phyloP scores from a whole-genome alignment of 2,329 filamentous ascomycete species.

The Fusarium euwallaceae region DNA sequence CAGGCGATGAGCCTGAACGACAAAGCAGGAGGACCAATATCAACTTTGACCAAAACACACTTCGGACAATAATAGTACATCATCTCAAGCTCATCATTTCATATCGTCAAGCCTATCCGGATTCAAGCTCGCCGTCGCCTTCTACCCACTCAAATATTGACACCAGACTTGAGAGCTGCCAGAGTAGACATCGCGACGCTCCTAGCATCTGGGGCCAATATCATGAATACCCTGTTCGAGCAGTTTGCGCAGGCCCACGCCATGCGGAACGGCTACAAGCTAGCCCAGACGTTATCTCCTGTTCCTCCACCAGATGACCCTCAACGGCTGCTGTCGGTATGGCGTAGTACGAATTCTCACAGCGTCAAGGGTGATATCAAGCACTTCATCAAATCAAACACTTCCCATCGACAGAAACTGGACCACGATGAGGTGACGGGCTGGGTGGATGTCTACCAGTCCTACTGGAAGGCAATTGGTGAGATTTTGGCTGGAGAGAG shows the following conservation, averaged over 20 bases:
- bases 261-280: conserved; percentile 74
- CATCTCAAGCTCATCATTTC: not conserved
- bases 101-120: not conserved
- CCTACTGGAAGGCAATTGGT: conserved; percentile 86
- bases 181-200: conserved; percentile 10
- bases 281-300: conserved; percentile 83
- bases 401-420: conserved; percentile 65
- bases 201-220: conserved; percentile 31
- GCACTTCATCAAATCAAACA: conserved; percentile 76
- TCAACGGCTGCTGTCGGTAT: conserved; percentile 76
- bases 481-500: conserved; percentile 73
- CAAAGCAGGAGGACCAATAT: conserved; percentile 19
- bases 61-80: conserved; percentile 6
- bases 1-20: conserved; percentile 31
- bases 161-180: not conserved
- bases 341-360: conserved; percentile 76
- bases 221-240: conserved; percentile 80
- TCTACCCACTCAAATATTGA: conserved; percentile 2
- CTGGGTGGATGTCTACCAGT: conserved; percentile 89
- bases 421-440: conserved; percentile 77
- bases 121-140: not conserved
- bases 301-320: conserved; percentile 72
- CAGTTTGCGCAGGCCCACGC: conserved; percentile 80
- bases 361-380: conserved; percentile 78
- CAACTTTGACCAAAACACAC: conserved; percentile 18